Conservation (phyloP, 768 basidiomycete species). For the Leucocoprinus leucothites region DNA sequence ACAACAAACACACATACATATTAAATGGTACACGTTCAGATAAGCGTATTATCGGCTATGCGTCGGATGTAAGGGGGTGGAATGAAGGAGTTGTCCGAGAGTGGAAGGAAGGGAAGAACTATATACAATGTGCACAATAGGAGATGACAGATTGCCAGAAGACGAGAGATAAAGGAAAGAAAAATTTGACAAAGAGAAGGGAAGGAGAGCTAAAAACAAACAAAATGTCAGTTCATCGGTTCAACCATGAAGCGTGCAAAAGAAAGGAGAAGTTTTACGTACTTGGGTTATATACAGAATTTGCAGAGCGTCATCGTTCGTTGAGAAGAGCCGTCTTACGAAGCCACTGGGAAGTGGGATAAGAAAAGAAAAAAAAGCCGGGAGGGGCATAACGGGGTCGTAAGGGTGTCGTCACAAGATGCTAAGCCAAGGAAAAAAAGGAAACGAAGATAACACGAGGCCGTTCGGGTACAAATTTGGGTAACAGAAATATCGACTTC, state of each 20-base stretch:
- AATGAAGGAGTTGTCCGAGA: background rate
- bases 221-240: too few relatives aligned
- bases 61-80: background rate
- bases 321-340: too few relatives aligned
- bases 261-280: too few relatives aligned
- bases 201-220: background rate
- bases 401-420: background rate
- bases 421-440: too few relatives aligned
- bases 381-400: background rate
- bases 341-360: background rate
- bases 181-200: background rate
- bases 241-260: too few relatives aligned
- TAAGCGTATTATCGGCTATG: background rate
- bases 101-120: background rate
- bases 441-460: too few relatives aligned
- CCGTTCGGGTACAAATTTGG: too few relatives aligned
- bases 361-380: background rate
- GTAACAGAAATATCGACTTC: background rate
- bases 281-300: too few relatives aligned
- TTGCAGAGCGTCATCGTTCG: too few relatives aligned
- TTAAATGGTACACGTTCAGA: background rate
- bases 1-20: background rate
- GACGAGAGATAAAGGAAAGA: background rate
- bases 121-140: too few relatives aligned
- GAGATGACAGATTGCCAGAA: too few relatives aligned